phyloP scores from a whole-genome alignment of 2,329 filamentous ascomycete species.

The Huntiella moniliformis region DNA sequence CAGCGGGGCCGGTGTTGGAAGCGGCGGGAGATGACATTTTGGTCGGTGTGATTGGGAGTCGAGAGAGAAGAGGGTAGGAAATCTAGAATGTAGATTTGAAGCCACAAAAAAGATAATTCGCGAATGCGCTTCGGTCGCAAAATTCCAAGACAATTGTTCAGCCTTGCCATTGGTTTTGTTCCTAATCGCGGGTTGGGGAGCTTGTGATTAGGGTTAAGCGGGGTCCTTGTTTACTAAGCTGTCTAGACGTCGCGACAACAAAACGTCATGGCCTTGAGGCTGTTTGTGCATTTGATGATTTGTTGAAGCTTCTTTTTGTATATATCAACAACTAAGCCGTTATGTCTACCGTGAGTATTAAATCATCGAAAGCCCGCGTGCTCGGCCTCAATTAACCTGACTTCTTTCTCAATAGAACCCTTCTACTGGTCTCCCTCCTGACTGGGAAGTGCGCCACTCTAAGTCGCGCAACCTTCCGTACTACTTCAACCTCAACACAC shows the following conservation, averaged over 20 bases:
- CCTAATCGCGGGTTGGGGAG: too few species aligned
- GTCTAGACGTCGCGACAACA: not conserved
- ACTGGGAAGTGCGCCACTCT: constrained; percentile 93
- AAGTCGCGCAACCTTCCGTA: constrained; percentile 98
- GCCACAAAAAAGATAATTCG: too few species aligned
- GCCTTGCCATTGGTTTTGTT: too few species aligned
- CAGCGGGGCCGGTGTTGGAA: constrained; percentile 17
- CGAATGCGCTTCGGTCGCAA: too few species aligned
- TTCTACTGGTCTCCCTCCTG: constrained; percentile 54
- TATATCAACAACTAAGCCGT: not conserved
- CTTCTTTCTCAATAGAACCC: not conserved
- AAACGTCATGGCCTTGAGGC: not conserved
- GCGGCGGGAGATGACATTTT: constrained; percentile 30
- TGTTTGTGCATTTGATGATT: too few species aligned
- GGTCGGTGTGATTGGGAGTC: not conserved
- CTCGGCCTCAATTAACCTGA: not conserved
- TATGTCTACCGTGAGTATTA: constrained; percentile 5
- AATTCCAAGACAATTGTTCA: too few species aligned
- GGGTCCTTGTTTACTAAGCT: too few species aligned
- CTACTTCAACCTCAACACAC: constrained; percentile 82
- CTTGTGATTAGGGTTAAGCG: too few species aligned
- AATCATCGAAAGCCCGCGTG: not conserved
- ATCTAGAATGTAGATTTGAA: not conserved
- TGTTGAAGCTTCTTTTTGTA: too few species aligned
- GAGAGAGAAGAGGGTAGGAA: not conserved